Conservation (phyloP, 768 basidiomycete species). For the Termitomyces sp. region DNA sequence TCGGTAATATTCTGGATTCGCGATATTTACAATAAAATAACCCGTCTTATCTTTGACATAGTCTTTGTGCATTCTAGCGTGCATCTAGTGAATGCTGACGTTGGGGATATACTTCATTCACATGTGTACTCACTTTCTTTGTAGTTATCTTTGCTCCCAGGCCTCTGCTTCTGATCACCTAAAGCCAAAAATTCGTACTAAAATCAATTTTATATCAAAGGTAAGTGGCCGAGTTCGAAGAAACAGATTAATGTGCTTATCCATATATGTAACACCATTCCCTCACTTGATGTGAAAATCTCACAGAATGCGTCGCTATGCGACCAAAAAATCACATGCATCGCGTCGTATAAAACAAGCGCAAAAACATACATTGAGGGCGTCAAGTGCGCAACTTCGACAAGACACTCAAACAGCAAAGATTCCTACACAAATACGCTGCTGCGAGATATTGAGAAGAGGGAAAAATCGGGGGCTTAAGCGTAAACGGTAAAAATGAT, state of each 20-base stretch:
- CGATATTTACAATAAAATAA: no score
- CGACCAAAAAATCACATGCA: no score
- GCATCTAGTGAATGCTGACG: neutral
- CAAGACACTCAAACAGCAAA: neutral
- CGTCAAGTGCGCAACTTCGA: neutral
- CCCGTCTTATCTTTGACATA: no score
- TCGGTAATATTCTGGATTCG: neutral
- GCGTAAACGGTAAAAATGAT: neutral
- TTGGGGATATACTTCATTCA: neutral
- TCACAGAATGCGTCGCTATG: no score
- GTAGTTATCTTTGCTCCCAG: neutral
- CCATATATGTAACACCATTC: no score
- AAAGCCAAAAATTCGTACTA: no score
- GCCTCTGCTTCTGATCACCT: neutral
- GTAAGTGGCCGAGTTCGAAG: no score
- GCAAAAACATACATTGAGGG: no score
- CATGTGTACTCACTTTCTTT: neutral
- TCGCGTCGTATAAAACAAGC: no score
- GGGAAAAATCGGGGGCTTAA: neutral
- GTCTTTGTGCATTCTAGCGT: neutral
- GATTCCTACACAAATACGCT: conserved; percentile 2
- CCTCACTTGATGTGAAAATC: no score
- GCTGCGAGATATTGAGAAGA: neutral
- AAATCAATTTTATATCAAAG: no score
- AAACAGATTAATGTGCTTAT: no score